phyloP scores from a whole-genome alignment of 1,284 basidiomycete species.

The Ustilago cynodontis region DNA sequence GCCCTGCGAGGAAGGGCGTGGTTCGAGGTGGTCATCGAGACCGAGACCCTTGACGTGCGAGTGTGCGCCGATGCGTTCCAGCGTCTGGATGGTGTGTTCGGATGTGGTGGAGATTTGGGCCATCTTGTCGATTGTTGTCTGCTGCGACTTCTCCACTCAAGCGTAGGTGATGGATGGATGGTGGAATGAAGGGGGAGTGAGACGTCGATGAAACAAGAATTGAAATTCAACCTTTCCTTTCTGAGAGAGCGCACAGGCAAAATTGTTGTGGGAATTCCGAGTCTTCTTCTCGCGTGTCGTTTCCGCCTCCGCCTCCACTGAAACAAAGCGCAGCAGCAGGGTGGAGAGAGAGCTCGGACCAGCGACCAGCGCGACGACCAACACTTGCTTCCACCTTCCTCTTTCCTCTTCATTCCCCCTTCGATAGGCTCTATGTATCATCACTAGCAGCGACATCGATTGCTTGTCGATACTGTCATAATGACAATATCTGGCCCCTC shows the following conservation, averaged over 20 bases:
- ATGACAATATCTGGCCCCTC: slow-evolving; percentile 33
- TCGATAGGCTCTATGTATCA: background rate
- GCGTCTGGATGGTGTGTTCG: slow-evolving; percentile 60
- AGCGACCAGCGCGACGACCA: slow-evolving; percentile 19
- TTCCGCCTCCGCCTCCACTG: slow-evolving; percentile 5
- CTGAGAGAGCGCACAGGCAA: slow-evolving; percentile 9
- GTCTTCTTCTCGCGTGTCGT: background rate
- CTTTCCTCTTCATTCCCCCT: background rate
- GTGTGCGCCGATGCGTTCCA: slow-evolving; percentile 68
- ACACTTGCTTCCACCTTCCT: background rate
- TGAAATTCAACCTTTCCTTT: background rate
- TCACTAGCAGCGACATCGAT: slow-evolving; percentile 3
- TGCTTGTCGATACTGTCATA: slow-evolving; percentile 2
- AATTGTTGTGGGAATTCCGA: background rate
- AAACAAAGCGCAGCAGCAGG: background rate
- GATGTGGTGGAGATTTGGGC: slow-evolving; percentile 64
- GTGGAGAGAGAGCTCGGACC: slow-evolving; percentile 35
- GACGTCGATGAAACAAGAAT: slow-evolving; percentile 10
- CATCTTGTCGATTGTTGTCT: slow-evolving; percentile 23
- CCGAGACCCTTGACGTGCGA: slow-evolving; percentile 75
- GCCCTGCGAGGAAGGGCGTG: slow-evolving; percentile 85
- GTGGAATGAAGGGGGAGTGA: background rate
- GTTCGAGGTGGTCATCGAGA: slow-evolving; percentile 89
- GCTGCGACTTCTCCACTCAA: background rate
- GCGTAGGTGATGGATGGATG: slow-evolving; percentile 16